These are phyloP conservation scores for Lactarius trivialis DNA, from an alignment of 768 basidiomycete species.

Conservation along the genomic window DNA sequence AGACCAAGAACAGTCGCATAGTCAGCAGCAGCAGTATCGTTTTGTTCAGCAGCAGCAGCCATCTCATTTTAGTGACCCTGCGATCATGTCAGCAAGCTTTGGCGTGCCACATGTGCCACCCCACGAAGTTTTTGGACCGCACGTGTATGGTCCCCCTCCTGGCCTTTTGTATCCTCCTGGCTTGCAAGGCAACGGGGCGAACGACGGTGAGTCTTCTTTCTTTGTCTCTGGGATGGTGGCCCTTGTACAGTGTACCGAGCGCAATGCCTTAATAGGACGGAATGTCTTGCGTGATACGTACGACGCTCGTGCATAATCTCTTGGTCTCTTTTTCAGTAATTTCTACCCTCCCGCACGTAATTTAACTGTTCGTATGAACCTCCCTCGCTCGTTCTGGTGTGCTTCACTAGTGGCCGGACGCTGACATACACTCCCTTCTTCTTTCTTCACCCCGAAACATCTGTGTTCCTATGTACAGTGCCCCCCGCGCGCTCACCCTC, in stretches of 20 bases:
- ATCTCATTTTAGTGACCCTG: slow-evolving; percentile 16
- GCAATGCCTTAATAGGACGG: slow-evolving; percentile 13
- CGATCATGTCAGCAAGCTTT: slow-evolving; percentile 19
- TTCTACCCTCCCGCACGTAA: not conserved
- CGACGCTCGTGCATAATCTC: not conserved
- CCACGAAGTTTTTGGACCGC: slow-evolving; percentile 13
- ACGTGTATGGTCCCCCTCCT: slow-evolving; percentile 51
- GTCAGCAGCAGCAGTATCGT: slow-evolving; percentile 28
- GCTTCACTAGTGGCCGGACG: slow-evolving; percentile 15
- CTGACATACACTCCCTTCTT: slow-evolving; percentile 21
- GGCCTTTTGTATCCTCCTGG: slow-evolving; percentile 45
- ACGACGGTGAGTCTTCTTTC: slow-evolving; percentile 18
- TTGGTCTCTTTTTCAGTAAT: not conserved
- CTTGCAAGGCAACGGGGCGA: slow-evolving; percentile 27
- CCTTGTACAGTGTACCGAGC: slow-evolving; percentile 14
- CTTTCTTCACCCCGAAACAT: slow-evolving; percentile 27
- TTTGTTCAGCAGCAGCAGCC: slow-evolving; percentile 25
- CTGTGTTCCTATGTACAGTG: slow-evolving; percentile 22
- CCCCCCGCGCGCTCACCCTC: slow-evolving; percentile 27
- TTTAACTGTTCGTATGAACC: not conserved
- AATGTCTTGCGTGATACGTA: slow-evolving; percentile 2
- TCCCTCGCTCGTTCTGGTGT: slow-evolving; percentile 19
- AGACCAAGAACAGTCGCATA: slow-evolving; percentile 33
- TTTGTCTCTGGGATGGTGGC: not conserved
- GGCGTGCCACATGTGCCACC: slow-evolving; percentile 2